phyloP scores from a whole-genome alignment of 2,329 filamentous ascomycete genomes.

The Polytolypa hystricis region DNA sequence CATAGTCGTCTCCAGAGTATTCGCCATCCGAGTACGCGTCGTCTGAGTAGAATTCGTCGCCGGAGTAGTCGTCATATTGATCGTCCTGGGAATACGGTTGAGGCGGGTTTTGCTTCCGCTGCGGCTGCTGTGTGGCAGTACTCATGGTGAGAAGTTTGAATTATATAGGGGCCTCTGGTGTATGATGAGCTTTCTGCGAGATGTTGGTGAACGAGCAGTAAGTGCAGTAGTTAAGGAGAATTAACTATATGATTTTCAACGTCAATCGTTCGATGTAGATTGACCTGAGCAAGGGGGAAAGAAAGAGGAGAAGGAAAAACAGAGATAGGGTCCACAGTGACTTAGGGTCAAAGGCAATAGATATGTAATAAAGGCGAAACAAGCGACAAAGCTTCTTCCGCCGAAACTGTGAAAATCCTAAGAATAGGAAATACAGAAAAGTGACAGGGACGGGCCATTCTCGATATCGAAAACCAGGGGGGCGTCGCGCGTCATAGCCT shows the following conservation, averaged over 20 bases:
- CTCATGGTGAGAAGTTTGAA: constrained; percentile 1
- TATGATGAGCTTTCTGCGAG: not conserved
- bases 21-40: constrained; percentile 4
- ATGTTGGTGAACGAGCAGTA: not conserved
- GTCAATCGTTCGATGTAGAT: not conserved
- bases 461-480: no score
- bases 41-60: constrained; percentile 6
- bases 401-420: no score
- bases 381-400: no score
- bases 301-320: not conserved
- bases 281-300: not conserved
- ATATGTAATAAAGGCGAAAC: no score
- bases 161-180: not conserved
- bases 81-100: no score
- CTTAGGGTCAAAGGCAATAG: no score
- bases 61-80: constrained; percentile 6
- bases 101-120: constrained; percentile 1
- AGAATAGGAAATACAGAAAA: no score
- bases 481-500: no score
- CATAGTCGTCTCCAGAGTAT: constrained; percentile 4
- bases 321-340: no score
- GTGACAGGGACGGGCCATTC: no score
- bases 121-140: constrained; percentile 1
- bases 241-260: not conserved
- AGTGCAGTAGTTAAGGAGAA: not conserved